Conservation (phyloP, 2,329 filamentous ascomycete species). For the Stagonosporopsis cucurbitacearum region DNA sequence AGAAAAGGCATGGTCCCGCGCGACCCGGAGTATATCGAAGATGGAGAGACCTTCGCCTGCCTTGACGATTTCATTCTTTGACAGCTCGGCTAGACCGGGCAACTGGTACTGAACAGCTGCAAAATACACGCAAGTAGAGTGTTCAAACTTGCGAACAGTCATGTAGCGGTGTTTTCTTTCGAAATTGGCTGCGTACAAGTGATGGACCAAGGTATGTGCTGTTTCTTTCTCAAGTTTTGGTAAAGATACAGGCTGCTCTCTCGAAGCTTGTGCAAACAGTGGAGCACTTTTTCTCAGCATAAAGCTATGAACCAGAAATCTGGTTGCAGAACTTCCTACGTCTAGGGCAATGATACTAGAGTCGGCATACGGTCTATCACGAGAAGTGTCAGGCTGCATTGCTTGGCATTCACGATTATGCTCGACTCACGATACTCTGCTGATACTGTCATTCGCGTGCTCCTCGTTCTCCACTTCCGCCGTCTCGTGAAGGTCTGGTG, state of each 20-base stretch:
- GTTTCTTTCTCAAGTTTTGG: not conserved
- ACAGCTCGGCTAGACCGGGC: slow-evolving; percentile 32
- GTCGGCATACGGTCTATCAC: not conserved
- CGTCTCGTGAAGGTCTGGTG: not conserved
- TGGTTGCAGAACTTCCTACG: slow-evolving; percentile 26
- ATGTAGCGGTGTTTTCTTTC: not conserved
- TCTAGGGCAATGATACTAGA: slow-evolving; percentile 16
- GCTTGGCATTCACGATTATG: not conserved
- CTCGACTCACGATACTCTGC: not conserved
- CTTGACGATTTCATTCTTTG: slow-evolving; percentile 27
- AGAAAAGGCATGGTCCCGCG: not conserved
- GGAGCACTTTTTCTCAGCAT: slow-evolving; percentile 31
- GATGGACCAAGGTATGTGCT: slow-evolving; percentile 6
- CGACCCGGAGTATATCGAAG: not conserved
- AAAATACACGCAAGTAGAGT: slow-evolving; percentile 35
- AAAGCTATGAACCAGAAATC: slow-evolving; percentile 34
- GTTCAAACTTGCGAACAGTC: slow-evolving; percentile 10
- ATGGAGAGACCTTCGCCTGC: not conserved
- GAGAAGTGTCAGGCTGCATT: not conserved
- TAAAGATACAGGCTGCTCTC: not conserved
- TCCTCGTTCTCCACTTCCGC: not conserved
- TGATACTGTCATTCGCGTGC: too few species aligned
- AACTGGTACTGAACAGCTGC: slow-evolving; percentile 36
- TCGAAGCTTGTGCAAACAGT: not conserved
- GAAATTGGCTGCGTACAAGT: slow-evolving; percentile 2